Percentiles rank a stretch among this genome's conserved stretches.
These are phyloP conservation scores for Penicillium canariense DNA, from an alignment of 495 filamentous ascomycete species.

Conservation along the genomic window DNA sequence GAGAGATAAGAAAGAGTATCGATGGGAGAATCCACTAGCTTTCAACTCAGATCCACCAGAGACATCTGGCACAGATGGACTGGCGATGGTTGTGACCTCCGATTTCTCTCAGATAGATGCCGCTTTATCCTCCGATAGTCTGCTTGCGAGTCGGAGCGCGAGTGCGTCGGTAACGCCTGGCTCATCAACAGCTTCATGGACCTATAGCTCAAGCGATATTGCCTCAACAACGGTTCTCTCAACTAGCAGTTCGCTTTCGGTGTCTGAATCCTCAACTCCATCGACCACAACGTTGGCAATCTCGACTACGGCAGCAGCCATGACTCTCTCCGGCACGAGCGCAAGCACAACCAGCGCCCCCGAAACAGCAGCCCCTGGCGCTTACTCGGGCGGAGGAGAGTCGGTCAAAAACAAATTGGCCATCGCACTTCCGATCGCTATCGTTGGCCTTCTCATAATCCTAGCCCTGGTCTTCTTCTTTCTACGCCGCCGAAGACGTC, in stretches of 20 bases:
- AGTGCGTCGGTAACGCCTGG: not conserved
- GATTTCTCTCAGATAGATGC: not conserved
- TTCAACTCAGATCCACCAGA: not conserved
- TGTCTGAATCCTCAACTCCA: not conserved
- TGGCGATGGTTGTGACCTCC: not conserved
- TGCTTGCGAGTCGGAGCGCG: not conserved
- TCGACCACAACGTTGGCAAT: not conserved
- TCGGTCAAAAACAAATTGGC: slow-evolving; percentile 34
- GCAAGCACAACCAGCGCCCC: not conserved
- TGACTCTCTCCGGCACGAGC: not conserved
- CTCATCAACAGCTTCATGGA: not conserved
- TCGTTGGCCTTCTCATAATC: slow-evolving; percentile 31
- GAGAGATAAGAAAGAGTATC: not conserved
- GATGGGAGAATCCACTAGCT: not conserved
- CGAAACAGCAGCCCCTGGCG: slow-evolving; percentile 1
- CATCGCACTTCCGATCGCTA: slow-evolving; percentile 37
- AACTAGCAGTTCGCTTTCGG: not conserved
- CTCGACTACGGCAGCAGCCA: not conserved
- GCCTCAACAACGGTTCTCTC: not conserved
- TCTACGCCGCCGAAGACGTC: slow-evolving; percentile 22
- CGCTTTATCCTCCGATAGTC: not conserved
- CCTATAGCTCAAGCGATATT: not conserved
- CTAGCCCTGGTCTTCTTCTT: slow-evolving; percentile 28
- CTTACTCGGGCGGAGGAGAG: slow-evolving; percentile 6
- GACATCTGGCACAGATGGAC: not conserved